Conservation (phyloP, 2,329 filamentous ascomycete genomes). For the Colletotrichum phormii region DNA sequence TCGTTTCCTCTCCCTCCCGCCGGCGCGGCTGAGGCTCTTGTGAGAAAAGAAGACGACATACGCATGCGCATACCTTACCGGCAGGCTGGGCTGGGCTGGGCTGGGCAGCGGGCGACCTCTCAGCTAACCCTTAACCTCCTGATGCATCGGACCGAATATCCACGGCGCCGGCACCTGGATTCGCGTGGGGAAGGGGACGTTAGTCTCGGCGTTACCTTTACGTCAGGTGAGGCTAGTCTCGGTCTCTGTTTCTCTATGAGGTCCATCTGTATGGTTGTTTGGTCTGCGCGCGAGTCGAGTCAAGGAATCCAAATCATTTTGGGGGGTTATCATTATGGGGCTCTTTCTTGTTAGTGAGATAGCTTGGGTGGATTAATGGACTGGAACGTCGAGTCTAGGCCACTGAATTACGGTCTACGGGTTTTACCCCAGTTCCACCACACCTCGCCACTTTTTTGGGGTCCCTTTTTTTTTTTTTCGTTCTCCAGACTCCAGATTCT, state of each 20-base stretch:
- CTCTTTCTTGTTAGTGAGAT: neutral
- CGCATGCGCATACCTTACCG: neutral
- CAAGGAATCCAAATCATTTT: neutral
- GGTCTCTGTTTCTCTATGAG: neutral
- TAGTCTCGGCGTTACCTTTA: conserved; percentile 10
- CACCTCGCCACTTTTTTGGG: neutral
- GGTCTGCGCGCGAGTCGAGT: neutral
- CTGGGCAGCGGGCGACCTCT: neutral
- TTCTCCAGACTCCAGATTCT: neutral
- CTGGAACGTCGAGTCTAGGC: neutral
- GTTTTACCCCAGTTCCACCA: neutral
- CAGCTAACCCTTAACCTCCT: no score
- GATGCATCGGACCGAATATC: conserved; percentile 20
- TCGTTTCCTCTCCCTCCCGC: no score
- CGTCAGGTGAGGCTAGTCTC: neutral
- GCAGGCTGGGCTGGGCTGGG: neutral
- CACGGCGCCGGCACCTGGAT: neutral
- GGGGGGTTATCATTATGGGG: neutral
- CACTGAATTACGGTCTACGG: neutral
- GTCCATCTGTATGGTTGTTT: neutral
- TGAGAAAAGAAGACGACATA: neutral
- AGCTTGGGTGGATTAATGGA: no score
- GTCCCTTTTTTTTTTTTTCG: neutral
- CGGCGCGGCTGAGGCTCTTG: neutral
- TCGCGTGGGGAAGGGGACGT: neutral